These are phyloP conservation scores for Kuraishia ogatae DNA, from an alignment of 805 yeast genomes.

Conservation along the genomic window DNA sequence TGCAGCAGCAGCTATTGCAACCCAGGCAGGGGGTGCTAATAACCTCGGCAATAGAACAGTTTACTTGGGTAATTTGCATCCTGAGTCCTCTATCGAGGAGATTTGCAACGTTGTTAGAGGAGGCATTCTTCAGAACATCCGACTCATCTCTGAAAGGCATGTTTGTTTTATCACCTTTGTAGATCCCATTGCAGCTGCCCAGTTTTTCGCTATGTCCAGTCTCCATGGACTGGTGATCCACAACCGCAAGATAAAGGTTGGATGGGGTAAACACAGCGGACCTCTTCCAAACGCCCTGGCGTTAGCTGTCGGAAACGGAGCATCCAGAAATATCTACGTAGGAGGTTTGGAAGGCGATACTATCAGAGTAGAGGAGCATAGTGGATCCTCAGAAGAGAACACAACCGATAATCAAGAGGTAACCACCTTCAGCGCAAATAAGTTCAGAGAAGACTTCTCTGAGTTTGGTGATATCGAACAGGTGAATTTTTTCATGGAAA, in stretches of 20 bases:
- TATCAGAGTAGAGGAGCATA: not conserved
- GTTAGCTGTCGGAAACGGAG: conserved; percentile 88
- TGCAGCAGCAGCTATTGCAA: conserved; percentile 96
- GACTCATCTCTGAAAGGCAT: conserved; percentile 76
- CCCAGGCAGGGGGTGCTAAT: conserved; percentile 87
- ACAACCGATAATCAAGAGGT: not conserved
- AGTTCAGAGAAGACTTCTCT: conserved; percentile 64
- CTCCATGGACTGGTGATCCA: conserved; percentile 83
- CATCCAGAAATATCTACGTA: conserved; percentile 85
- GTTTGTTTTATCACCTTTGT: conserved; percentile 93
- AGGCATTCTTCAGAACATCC: conserved; percentile 78
- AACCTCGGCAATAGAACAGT: conserved; percentile 92
- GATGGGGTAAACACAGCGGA: conserved; percentile 98
- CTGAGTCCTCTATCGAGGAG: conserved; percentile 82
- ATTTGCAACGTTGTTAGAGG: conserved; percentile 95
- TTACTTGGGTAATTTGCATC: conserved; percentile 83
- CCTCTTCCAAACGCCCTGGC: conserved; percentile 81
- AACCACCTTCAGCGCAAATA: conserved; percentile 12
- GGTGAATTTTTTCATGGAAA: conserved; percentile 76
- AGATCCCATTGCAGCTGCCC: conserved; percentile 97
- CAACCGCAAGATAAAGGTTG: conserved; percentile 79
- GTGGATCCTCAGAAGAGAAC: not conserved
- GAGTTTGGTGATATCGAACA: conserved; percentile 94
- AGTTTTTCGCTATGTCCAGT: conserved; percentile 90
- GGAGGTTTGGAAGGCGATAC: conserved; percentile 38